Conservation (phyloP, 441 rosid species). For the Omphalea diandra region DNA sequence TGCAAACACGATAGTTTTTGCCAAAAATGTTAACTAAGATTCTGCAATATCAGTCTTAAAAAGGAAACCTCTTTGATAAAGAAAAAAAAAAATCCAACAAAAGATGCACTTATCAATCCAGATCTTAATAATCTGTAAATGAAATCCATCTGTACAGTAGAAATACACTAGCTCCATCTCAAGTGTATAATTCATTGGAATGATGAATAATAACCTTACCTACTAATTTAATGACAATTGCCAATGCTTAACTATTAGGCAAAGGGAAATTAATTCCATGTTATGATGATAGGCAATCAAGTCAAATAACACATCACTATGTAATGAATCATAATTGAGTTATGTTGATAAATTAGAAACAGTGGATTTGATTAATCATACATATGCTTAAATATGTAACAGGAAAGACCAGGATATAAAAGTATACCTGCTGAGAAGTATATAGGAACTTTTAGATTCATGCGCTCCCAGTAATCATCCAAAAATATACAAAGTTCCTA, state of each 20-base stretch:
- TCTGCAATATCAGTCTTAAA: background rate
- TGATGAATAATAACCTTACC: too few species aligned
- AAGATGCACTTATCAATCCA: background rate
- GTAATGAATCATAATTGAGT: background rate
- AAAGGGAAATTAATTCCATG: background rate
- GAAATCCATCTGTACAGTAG: background rate
- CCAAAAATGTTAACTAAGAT: background rate
- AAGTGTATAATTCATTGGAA: background rate
- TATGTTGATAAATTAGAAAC: slow-evolving; percentile 1
- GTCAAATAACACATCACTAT: background rate
- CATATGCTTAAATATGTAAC: too few species aligned
- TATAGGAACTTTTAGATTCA: slow-evolving; percentile 89
- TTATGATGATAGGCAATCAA: background rate
- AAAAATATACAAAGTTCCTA: slow-evolving; percentile 91
- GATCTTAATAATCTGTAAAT: background rate
- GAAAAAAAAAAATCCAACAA: background rate
- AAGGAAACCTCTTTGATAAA: background rate
- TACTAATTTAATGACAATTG: background rate
- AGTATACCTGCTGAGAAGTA: slow-evolving; percentile 92
- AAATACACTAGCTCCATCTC: background rate
- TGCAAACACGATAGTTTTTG: background rate
- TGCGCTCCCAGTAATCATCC: slow-evolving; percentile 97
- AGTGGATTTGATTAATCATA: background rate
- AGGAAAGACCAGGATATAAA: too few species aligned
- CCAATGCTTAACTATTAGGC: background rate